A percentile compares a stretch with the other conserved stretches of the same genome.
Conservation (phyloP, 768 basidiomycete species). For the Rhodosporidiobolus sp. region DNA sequence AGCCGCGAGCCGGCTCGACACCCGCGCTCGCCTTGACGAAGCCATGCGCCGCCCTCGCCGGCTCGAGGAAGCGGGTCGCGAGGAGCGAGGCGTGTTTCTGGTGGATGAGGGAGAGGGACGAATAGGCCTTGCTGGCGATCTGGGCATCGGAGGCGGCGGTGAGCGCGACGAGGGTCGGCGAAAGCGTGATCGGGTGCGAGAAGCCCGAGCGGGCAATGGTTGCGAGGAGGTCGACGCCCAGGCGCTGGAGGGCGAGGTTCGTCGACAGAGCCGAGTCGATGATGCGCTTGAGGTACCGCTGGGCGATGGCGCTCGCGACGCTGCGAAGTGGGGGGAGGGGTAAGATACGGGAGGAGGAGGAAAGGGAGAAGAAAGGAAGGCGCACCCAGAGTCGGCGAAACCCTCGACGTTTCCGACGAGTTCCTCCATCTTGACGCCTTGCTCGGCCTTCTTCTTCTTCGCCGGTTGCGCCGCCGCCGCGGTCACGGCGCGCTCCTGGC, state of each 20-base stretch:
- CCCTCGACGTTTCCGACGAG: slow-evolving; percentile 91
- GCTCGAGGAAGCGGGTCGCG: slow-evolving; percentile 76
- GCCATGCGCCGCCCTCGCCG: slow-evolving; percentile 73
- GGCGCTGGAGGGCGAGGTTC: slow-evolving; percentile 49
- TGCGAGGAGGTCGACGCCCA: slow-evolving; percentile 80
- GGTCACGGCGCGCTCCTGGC: slow-evolving; percentile 6
- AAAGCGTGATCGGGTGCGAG: slow-evolving; percentile 85
- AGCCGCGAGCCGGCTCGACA: slow-evolving; percentile 56
- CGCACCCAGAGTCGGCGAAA: slow-evolving; percentile 93
- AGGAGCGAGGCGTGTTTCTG: slow-evolving; percentile 84
- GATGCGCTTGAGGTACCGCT: slow-evolving; percentile 81
- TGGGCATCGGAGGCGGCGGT: slow-evolving; percentile 62
- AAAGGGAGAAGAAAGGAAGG: neutral
- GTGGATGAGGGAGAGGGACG: slow-evolving; percentile 76
- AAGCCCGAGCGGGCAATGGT: slow-evolving; percentile 94
- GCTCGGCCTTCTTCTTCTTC: slow-evolving; percentile 45
- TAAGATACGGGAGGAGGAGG: neutral
- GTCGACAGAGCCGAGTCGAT: slow-evolving; percentile 73
- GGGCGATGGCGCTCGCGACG: slow-evolving; percentile 88
- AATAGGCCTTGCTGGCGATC: slow-evolving; percentile 70
- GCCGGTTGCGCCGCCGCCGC: neutral
- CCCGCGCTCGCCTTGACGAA: slow-evolving; percentile 67
- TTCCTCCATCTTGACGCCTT: slow-evolving; percentile 77
- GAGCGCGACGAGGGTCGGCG: slow-evolving; percentile 40
- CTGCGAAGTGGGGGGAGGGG: slow-evolving; percentile 53